A percentile compares a stretch with the other conserved stretches of the same genome.
These are phyloP conservation scores for Pseudogymnoascus verrucosus DNA, from an alignment of 2,329 filamentous ascomycete genomes.

Conservation along the genomic window DNA sequence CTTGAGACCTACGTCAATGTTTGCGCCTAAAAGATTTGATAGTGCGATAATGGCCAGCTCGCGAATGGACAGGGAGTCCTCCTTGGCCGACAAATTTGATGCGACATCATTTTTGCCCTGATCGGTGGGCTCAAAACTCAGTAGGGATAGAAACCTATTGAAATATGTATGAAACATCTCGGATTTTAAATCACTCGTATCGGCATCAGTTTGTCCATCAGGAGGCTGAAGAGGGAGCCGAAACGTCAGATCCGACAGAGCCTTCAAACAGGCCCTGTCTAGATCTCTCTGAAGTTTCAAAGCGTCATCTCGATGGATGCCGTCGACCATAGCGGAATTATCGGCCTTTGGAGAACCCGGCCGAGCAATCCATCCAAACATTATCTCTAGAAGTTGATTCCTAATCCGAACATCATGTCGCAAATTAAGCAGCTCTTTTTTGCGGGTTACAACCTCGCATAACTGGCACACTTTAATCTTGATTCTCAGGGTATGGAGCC, in stretches of 20 bases:
- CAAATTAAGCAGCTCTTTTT: slow-evolving; percentile 61
- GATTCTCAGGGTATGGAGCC: slow-evolving; percentile 48
- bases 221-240: slow-evolving; percentile 58
- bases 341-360: slow-evolving; percentile 45
- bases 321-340: slow-evolving; percentile 29
- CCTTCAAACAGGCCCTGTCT: slow-evolving; percentile 56
- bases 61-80: slow-evolving; percentile 47
- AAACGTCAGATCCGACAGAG: slow-evolving; percentile 58
- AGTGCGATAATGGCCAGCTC: slow-evolving; percentile 60
- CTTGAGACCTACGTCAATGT: slow-evolving; percentile 64
- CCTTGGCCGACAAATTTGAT: slow-evolving; percentile 34
- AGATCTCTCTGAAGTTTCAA: slow-evolving; percentile 54
- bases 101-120: slow-evolving; percentile 35
- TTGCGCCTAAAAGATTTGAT: slow-evolving; percentile 61
- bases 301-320: slow-evolving; percentile 47
- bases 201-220: slow-evolving; percentile 57
- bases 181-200: slow-evolving; percentile 59
- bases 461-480: slow-evolving; percentile 64
- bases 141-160: slow-evolving; percentile 57
- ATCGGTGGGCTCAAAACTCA: slow-evolving; percentile 49
- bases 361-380: slow-evolving; percentile 61
- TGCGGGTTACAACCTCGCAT: slow-evolving; percentile 55
- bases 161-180: slow-evolving; percentile 68
- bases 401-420: slow-evolving; percentile 61
- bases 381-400: slow-evolving; percentile 60